Evolutionary conservation across 2,329 filamentous ascomycete genomes (phyloP), one percentile per base, ranked within the genome.

Genomic region (Alternaria infectoria): DNA sequence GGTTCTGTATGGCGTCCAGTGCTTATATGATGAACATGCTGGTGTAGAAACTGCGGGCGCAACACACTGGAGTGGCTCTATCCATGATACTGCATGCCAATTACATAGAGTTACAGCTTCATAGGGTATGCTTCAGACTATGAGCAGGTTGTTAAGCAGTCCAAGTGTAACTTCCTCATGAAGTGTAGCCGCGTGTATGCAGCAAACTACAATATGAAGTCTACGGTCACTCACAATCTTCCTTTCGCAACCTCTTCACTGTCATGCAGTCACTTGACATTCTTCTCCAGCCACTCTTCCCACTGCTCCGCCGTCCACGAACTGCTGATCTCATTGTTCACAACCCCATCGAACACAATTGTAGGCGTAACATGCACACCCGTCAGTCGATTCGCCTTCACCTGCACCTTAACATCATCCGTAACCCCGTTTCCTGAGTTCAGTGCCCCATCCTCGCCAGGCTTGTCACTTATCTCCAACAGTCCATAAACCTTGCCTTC

Each of bases 321-420:
- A 61, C 91, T 95, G 67, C 89, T 91, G 69, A 97, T 91, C 54
- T 91, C 88, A 68, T 88, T 88, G 74, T 92, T 91, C 54, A 96
- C 90, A 23, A 96, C 87, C 0, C 94, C 93, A 80, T 98, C 89
- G 79, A 96, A 94, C 54, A 97, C 85, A 19, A 95, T 93, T 0
- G 94, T 97, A 2, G 95, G 95, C 45, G 93, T 95, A 44, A 97
- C 93, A 83, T 98, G 95, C 46, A 97, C 88, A 12, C 94, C 91
- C 9, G 92, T 87, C 69, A 96, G 81, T 46, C 95, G 85, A 73
- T 92, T 86, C 79, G 90, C 90, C 86, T 94, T 96, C 65, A 95
- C 88, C 73, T 95, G 83, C 52, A 92, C 81, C 85, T 97, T 97
- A 59, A 97, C 80, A 79, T 97, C 93, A 77, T 91, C 87, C 23